Evolutionary conservation across 306 rosid genomes (phyloP), one percentile per base, ranked within the genome.

Genomic region (Prunus mume): DNA sequence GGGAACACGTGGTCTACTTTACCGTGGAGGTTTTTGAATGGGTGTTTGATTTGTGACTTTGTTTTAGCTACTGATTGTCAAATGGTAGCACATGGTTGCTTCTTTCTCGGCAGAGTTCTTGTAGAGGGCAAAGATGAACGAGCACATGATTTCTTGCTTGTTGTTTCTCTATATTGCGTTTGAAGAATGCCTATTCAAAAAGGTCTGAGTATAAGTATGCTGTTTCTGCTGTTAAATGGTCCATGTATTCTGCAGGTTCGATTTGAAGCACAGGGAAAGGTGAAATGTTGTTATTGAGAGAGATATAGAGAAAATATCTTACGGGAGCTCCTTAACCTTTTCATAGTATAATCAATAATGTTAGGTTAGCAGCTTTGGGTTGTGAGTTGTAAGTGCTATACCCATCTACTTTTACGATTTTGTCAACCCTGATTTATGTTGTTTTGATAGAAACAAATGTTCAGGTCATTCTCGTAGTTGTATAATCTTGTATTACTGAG

Each of bases 91-190:
- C 86, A 78, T 75, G 87, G 41, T 73, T 82, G 65, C 71, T 81
- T 46, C 68, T 83, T 46, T 68, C 58, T 74, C 18, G 45, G 67
- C 61, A 7, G 54, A 67, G 82, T 56, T 50, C 63, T 79, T 74
- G 71, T 66, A 76, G 90, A 73, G 76, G 61, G 82, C 71, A 71
- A 69, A 74, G 69, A 76, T 75, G 76, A 69, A 83, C 66, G 65
- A 58, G 65, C 84, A 82, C 86, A 69, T 83, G 86, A 64, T 50
- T 88, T 25, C 61, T 84, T 81, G 85, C 78, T 80, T 72, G 18
- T 71, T 78, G 47, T 82, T 83, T 54, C 62, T 25, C 47, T 55
- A 72, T 20, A 18, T 24, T 68, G 74, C 51, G 67, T 74, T 78
- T 76, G 81, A 69, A 38, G 45, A 76, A 76, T 15, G 66, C 7